phyloP scores from a whole-genome alignment of 768 basidiomycete genomes.

The Boletus tomentosulus region DNA sequence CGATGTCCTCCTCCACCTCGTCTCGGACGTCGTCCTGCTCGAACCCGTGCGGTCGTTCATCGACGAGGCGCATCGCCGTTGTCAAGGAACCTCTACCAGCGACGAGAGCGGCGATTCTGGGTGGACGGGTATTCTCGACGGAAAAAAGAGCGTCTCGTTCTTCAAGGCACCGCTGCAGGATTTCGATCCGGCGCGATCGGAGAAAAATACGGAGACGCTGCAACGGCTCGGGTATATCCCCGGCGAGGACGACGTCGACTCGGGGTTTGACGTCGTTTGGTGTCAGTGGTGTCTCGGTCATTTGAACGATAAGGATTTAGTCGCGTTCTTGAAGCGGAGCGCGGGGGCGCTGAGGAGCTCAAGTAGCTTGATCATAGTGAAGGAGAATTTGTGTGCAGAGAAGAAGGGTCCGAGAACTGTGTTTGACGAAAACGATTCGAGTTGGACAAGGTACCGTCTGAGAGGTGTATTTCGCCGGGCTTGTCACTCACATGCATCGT shows the following conservation, averaged over 20 bases:
- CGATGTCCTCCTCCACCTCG: conserved; percentile 84
- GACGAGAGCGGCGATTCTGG: conserved; percentile 24
- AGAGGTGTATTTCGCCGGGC: not conserved
- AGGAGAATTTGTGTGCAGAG: conserved; percentile 85
- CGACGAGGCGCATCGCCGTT: conserved; percentile 54
- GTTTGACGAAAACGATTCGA: conserved; percentile 87
- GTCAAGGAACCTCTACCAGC: conserved; percentile 34
- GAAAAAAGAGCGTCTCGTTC: conserved; percentile 70
- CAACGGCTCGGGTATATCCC: conserved; percentile 67
- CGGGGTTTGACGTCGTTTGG: conserved; percentile 88
- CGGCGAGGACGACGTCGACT: conserved; percentile 48
- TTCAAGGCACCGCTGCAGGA: conserved; percentile 75
- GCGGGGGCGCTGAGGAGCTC: conserved; percentile 52
- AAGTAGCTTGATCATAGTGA: conserved; percentile 73
- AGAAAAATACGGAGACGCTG: conserved; percentile 38
- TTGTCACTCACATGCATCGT: conserved; percentile 4
- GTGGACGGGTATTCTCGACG: conserved; percentile 69
- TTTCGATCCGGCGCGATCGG: conserved; percentile 64
- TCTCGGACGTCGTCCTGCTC: conserved; percentile 81
- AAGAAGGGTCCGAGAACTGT: conserved; percentile 47
- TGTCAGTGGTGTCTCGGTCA: conserved; percentile 97
- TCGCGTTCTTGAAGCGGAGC: conserved; percentile 67
- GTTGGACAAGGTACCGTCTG: conserved; percentile 70
- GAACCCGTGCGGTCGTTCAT: conserved; percentile 85
- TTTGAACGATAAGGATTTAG: conserved; percentile 70